Base-by-base conservation (phyloP, 179 eudicot genomes). In the Sideroxylon spinosum region DNA sequence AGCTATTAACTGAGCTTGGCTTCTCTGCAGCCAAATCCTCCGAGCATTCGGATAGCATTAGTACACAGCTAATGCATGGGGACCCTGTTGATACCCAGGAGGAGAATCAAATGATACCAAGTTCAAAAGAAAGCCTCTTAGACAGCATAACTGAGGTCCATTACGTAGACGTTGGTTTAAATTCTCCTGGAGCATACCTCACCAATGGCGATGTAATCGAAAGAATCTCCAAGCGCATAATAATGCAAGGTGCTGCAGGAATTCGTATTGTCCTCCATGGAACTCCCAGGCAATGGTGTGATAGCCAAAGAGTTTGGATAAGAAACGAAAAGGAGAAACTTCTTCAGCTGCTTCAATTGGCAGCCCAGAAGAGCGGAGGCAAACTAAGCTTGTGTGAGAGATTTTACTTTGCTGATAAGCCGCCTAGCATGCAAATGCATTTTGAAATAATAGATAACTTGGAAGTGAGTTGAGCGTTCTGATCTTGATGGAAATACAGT, bases 221-320 rank as follows among this genome's bases (percentile, higher is more conserved):
- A 56, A 79, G 82, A 78, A 63, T 95, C 14, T 87, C 85, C 6
- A 77, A 88, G 10, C 81, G 82, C 32, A 77, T 90, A 53, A 77
- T 90, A 53, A 26, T 10, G 2, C 74, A 66, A 71, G 78, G 83
- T 49, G 83, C 82, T 46, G 70, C 28, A 13, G 79, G 80, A 46
- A 78, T 93, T 49, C 84, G 88, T 2, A 85, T 95, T 71, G 80
- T 86, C 61, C 89, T 95, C 71, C 98, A 95, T 52, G 98, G 98
- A 68, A 93, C 98, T 69, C 98, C 98, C 0, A 88, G 98, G 80
- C 98, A 95, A 77, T 95, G 98, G 98, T 79, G 85, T 56, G 97
- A 95, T 63, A 73, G 71, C 61, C 82, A 88, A 75, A 87, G 98
- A 13, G 82, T 68, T 28, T 91, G 90, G 98, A 91, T 95, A 23